Conservation (phyloP, 2,329 filamentous ascomycete genomes). For the Hypoxylon sp. region DNA sequence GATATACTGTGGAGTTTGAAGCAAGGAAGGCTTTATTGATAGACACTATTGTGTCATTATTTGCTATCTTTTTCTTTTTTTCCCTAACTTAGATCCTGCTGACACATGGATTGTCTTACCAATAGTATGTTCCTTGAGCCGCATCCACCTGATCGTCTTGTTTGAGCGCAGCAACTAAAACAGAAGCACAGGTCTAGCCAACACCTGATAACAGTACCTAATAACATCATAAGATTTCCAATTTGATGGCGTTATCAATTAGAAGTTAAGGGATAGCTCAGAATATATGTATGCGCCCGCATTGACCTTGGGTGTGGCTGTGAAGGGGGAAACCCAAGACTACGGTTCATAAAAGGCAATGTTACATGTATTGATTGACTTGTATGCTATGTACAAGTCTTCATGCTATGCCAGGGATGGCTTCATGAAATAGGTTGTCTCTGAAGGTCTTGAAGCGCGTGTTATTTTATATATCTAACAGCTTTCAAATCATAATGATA, state of each 20-base stretch:
- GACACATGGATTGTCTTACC: constrained; percentile 28
- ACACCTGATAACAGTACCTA: neutral
- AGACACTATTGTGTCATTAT: constrained; percentile 2
- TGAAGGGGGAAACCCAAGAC: neutral
- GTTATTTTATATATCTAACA: neutral
- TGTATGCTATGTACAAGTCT: neutral
- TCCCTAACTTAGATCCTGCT: neutral
- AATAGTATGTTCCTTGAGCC: constrained; percentile 10
- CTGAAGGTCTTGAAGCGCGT: neutral
- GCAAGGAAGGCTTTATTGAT: neutral
- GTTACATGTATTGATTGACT: neutral
- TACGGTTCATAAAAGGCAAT: neutral
- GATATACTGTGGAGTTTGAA: neutral
- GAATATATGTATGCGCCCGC: neutral
- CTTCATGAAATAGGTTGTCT: too few species aligned
- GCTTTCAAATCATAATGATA: neutral
- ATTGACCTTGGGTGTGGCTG: neutral
- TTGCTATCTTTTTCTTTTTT: neutral
- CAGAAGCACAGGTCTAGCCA: constrained; percentile 11
- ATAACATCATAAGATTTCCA: constrained; percentile 16
- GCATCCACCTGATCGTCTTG: constrained; percentile 16
- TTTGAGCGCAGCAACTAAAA: constrained; percentile 16
- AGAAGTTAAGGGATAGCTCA: constrained; percentile 7
- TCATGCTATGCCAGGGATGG: neutral
- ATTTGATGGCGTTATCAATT: constrained; percentile 7